phyloP scores from a whole-genome alignment of 352 stramenopile genomes.

The Phytophthora fragariaefolia region DNA sequence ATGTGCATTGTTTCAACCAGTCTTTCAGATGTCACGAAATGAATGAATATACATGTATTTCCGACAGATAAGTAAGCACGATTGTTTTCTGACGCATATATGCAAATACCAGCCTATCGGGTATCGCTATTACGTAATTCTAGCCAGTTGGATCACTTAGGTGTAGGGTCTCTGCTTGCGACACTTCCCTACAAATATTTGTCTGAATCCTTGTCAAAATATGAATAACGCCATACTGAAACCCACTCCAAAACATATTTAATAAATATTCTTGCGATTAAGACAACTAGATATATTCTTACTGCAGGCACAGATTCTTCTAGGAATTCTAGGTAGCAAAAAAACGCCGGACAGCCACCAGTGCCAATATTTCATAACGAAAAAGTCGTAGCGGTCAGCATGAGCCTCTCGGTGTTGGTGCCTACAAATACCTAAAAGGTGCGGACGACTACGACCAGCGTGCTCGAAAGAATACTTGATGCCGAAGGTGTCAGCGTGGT shows the following conservation, averaged over 20 bases:
- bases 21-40: too few species aligned
- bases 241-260: slow-evolving; percentile 15
- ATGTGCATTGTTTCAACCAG: too few species aligned
- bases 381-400: background rate
- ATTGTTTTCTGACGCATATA: background rate
- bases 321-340: background rate
- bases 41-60: background rate
- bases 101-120: background rate
- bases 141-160: background rate
- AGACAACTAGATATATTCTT: slow-evolving; percentile 5
- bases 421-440: slow-evolving; percentile 19
- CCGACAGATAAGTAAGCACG: background rate
- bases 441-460: slow-evolving; percentile 8
- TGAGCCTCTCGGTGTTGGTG: slow-evolving; percentile 20
- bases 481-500: slow-evolving; percentile 2
- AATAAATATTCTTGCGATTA: slow-evolving; percentile 3
- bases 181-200: slow-evolving; percentile 27
- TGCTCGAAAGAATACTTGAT: background rate
- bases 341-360: background rate
- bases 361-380: slow-evolving; percentile 5
- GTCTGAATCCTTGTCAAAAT: slow-evolving; percentile 16
- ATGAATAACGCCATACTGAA: slow-evolving; percentile 16
- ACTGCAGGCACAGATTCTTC: background rate
- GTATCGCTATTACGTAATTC: background rate
- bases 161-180: background rate